These are phyloP conservation scores for Aulographum hederae DNA, from an alignment of 2,329 filamentous ascomycete genomes.

Conservation along the genomic window DNA sequence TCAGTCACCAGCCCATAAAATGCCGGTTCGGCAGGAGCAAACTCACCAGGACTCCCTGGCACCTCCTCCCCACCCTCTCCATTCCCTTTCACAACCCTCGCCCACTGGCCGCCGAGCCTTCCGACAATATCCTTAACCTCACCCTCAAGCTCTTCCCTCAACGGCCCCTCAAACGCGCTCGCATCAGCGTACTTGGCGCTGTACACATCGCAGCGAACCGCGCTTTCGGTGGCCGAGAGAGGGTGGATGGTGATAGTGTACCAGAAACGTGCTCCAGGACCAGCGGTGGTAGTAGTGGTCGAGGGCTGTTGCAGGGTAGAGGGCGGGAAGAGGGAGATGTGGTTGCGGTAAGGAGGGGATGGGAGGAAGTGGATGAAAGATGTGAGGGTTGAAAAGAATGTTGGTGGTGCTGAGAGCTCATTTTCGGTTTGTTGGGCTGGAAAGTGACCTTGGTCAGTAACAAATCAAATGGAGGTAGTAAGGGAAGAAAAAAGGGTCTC, in stretches of 20 bases:
- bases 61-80: not conserved
- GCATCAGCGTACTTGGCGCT: conserved; percentile 1
- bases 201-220: conserved; percentile 7
- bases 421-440: conserved; percentile 5
- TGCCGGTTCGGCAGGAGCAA: not conserved
- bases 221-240: conserved; percentile 3
- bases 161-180: not conserved
- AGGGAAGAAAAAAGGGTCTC: not conserved
- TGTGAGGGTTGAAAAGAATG: not conserved
- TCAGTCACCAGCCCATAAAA: conserved; percentile 2
- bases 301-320: conserved; percentile 3
- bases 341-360: not conserved
- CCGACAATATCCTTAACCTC: conserved; percentile 4
- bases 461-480: not conserved
- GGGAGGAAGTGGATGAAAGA: not conserved
- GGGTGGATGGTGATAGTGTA: conserved; percentile 6
- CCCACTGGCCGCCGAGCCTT: conserved; percentile 5
- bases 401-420: conserved; percentile 1
- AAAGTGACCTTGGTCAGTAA: conserved; percentile 1
- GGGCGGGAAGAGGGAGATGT: not conserved
- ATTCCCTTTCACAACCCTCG: conserved; percentile 2
- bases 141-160: conserved; percentile 4
- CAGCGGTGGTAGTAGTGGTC: conserved; percentile 2
- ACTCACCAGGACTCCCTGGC: not conserved
- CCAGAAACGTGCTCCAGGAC: conserved; percentile 6